These are phyloP conservation scores for Malassezia nana DNA, from an alignment of 1,284 basidiomycete genomes.

Conservation along the genomic window DNA sequence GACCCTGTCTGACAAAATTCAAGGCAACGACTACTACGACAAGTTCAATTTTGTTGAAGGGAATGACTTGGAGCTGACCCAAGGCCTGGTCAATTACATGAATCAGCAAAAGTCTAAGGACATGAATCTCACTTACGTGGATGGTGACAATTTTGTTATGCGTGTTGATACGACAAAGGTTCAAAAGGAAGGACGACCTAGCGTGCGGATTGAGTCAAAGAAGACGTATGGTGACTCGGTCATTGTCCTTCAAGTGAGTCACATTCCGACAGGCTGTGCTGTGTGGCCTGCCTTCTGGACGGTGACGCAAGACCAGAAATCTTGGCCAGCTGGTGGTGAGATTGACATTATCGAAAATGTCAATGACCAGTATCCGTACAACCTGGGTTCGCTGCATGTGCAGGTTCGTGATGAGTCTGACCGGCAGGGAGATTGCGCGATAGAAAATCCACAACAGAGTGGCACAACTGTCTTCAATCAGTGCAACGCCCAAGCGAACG, in stretches of 20 bases:
- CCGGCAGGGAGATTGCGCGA: not conserved
- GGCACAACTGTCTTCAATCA: slow-evolving; percentile 28
- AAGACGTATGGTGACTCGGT: slow-evolving; percentile 34
- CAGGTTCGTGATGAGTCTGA: slow-evolving; percentile 21
- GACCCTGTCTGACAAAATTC: slow-evolving; percentile 19
- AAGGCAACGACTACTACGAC: slow-evolving; percentile 27
- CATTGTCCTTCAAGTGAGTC: slow-evolving; percentile 39
- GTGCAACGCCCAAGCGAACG: slow-evolving; percentile 26
- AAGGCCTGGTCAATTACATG: slow-evolving; percentile 39
- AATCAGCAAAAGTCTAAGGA: slow-evolving; percentile 19
- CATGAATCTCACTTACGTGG: slow-evolving; percentile 35
- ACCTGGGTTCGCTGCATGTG: slow-evolving; percentile 36
- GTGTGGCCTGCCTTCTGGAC: slow-evolving; percentile 48
- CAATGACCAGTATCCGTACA: slow-evolving; percentile 33
- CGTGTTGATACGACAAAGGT: slow-evolving; percentile 28
- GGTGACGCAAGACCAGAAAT: slow-evolving; percentile 25
- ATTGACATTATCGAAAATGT: slow-evolving; percentile 46
- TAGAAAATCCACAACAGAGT: slow-evolving; percentile 10
- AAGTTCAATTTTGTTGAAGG: slow-evolving; percentile 29
- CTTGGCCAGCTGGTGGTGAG: slow-evolving; percentile 42
- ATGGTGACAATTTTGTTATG: slow-evolving; percentile 31
- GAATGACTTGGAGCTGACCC: slow-evolving; percentile 30
- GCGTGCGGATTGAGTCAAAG: slow-evolving; percentile 38
- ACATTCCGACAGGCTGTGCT: slow-evolving; percentile 38
- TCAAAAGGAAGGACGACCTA: slow-evolving; percentile 26